Conservation (phyloP, 148 eudicot species). For the Fagopyrum esculentum region DNA sequence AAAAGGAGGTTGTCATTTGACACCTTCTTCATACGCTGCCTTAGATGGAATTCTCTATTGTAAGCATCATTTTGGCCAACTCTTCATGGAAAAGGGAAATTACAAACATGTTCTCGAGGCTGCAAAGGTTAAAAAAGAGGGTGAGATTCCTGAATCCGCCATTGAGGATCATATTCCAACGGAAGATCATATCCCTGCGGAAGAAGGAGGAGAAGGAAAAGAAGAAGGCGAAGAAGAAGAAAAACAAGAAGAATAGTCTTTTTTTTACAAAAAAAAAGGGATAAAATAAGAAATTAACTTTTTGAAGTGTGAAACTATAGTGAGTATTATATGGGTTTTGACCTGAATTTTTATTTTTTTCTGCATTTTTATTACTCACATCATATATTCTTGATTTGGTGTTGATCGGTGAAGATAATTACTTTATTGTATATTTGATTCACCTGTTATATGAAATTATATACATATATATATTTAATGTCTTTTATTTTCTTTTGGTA, state of each 20-base stretch:
- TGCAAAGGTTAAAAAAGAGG: background rate
- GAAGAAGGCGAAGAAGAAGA: background rate
- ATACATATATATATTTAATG: too few species aligned
- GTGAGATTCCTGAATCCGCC: background rate
- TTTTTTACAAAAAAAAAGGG: too few species aligned
- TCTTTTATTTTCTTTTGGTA: too few species aligned
- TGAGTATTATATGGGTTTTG: too few species aligned
- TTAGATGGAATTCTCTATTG: constrained; percentile 79
- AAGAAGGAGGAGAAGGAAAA: background rate
- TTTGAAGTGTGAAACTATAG: too few species aligned
- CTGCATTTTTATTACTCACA: too few species aligned
- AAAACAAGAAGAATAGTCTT: background rate
- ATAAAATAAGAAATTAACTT: too few species aligned
- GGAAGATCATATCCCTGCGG: background rate
- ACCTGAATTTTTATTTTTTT: too few species aligned
- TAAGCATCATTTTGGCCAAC: constrained; percentile 91
- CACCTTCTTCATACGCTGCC: constrained; percentile 92
- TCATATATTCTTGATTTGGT: background rate
- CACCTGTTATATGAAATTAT: too few species aligned
- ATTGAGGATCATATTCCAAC: background rate
- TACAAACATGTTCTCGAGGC: constrained; percentile 52
- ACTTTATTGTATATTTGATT: background rate
- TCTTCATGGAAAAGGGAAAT: constrained; percentile 93
- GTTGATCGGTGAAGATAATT: background rate
- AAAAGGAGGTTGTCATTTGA: constrained; percentile 68